Evolutionary conservation across 1,139 yeast genomes (phyloP), one percentile per base, ranked within the genome.

Genomic region (Petasospora rhodanensis): DNA sequence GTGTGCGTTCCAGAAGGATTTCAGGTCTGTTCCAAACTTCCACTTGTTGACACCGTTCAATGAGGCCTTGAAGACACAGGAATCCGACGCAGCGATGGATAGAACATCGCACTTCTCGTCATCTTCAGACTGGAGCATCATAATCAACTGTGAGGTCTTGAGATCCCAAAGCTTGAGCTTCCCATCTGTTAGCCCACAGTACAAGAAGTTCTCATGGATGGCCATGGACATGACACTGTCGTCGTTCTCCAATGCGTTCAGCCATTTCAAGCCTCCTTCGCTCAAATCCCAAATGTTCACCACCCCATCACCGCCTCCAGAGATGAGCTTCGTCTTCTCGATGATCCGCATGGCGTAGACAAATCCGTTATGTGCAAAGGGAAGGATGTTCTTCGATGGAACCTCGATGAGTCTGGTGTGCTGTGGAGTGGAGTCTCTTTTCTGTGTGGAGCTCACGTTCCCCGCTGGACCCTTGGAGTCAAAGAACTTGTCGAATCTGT

Each of bases 391-490:
- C 15, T 68, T 65, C 9, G 74, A 64, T 1, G 83, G 81, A 12
- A 86, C 72, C 55, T 89, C 95, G 21, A 85, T 65, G 28, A 83
- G 61, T 31, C 49, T 39, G 18, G 55, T 56, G 45, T 17, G 34
- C 6, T 38, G 23, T 5, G 34, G 28, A 6, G 21, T 12, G 3
- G 16, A 4, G 10, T 26, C 29, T 10, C 28, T 13, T n/a, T 21
- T 28, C 25, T 35, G 24, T 22, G 30, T 4, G 7, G 28, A 18
- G 22, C 23, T 34, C 5, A 21, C 22, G 17, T 31, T 38, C 2
- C 91, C 93, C 1, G 91, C 84, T 0, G 94, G 94, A 0, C 96
- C 96, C 34, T 66, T 70, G 1, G 96, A 87, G 56, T 91, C 97
- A 55, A 91, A 91, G 50, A 91, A 91, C 51, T 76, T 78, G 57